Evolutionary conservation across 2,329 filamentous ascomycete genomes (phyloP).

Genomic region (Calonectria hawksworthii): DNA sequence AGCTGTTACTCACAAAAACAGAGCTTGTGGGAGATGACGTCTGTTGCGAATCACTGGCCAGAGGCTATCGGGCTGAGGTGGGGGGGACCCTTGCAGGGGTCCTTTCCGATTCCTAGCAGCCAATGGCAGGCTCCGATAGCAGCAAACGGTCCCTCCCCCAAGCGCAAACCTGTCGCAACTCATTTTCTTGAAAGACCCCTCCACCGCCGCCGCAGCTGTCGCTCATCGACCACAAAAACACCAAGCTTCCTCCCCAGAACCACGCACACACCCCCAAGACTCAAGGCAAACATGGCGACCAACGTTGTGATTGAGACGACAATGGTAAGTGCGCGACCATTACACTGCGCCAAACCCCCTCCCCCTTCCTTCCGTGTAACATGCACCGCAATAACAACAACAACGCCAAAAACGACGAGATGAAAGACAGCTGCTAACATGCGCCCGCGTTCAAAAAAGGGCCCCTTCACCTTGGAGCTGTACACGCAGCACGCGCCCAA

Average conservation of each 20-base stretch:
- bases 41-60: slow-evolving; percentile 14
- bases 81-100: slow-evolving; percentile 16
- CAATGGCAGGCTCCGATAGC: not conserved
- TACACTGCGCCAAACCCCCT: not conserved
- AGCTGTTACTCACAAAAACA: not conserved
- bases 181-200: slow-evolving; percentile 12
- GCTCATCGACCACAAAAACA: not conserved
- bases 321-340: slow-evolving; percentile 72
- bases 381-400: not conserved
- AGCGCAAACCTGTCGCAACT: not conserved
- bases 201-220: not conserved
- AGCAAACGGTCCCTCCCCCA: not conserved
- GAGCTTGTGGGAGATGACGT: slow-evolving; percentile 25
- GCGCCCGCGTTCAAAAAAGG: slow-evolving; percentile 67
- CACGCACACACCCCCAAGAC: not conserved
- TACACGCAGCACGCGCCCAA: slow-evolving; percentile 91
- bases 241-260: slow-evolving; percentile 16
- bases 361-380: not conserved
- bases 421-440: slow-evolving; percentile 1
- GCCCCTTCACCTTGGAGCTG: slow-evolving; percentile 87
- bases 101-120: not conserved
- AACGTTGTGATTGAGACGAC: slow-evolving; percentile 87
- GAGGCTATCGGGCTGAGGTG: slow-evolving; percentile 8
- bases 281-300: slow-evolving; percentile 73
- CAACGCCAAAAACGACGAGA: not conserved